phyloP scores from a whole-genome alignment of 192 early-diverging fungal genomes.

The Backusella morwellensis region DNA sequence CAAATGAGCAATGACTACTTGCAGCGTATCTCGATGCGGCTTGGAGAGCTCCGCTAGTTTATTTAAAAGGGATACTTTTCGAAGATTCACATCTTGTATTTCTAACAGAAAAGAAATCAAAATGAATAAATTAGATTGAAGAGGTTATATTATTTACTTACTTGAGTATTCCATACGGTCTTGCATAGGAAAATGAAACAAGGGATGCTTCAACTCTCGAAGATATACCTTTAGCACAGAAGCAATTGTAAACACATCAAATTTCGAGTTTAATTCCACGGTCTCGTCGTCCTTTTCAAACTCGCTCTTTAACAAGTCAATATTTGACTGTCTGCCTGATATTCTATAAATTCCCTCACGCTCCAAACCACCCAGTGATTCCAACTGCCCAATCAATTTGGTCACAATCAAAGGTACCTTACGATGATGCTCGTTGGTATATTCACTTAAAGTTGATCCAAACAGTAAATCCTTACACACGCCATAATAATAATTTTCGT shows the following conservation, averaged over 20 bases:
- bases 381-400: conserved; percentile 28
- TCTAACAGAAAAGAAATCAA: conserved; percentile 24
- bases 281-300: conserved; percentile 38
- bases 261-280: conserved; percentile 18
- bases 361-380: conserved; percentile 28
- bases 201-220: conserved; percentile 58
- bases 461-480: conserved; percentile 28
- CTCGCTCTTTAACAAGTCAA: conserved; percentile 26
- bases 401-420: conserved; percentile 30
- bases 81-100: conserved; percentile 37
- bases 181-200: conserved; percentile 53
- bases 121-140: background rate
- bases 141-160: background rate
- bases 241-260: conserved; percentile 57
- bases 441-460: conserved; percentile 32
- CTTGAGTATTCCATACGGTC: conserved; percentile 54
- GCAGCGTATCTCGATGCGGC: conserved; percentile 50
- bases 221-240: conserved; percentile 65
- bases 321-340: conserved; percentile 32
- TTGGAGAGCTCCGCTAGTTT: conserved; percentile 42
- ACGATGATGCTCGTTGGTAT: conserved; percentile 17
- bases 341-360: conserved; percentile 40
- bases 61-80: conserved; percentile 37
- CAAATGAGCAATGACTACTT: conserved; percentile 56
- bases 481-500: conserved; percentile 12